Base-by-base conservation (phyloP, 208 protist species). In the Crithidia expoeki region DNA sequence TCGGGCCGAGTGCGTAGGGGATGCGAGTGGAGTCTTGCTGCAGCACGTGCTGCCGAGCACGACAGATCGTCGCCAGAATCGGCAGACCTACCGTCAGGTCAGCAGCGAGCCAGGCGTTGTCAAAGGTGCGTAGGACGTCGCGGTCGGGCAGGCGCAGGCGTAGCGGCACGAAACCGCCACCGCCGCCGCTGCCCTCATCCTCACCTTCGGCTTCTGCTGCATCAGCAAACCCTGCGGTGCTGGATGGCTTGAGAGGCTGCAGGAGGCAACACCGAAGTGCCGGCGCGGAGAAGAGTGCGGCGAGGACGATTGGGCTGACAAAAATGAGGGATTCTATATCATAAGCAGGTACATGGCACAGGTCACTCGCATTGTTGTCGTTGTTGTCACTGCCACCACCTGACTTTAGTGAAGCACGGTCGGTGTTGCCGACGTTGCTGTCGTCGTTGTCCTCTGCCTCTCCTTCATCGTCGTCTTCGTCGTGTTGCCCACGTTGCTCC, bases 291-390 rank as follows among this genome's bases (percentile, higher is more conserved):
- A 64, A 77, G 21, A 90, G 57, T 0, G 88, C 88, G 14, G 86
- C 76, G n/a, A 95, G 79, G 74, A 93, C 75, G 27, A 93, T 47
- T 12, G 77, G 80, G 64, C 91, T 89, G 32, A 94, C 76, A 3
- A 62, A 63, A 23, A 90, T 76, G 21, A 92, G 50, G 11, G 80
- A 79, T n/a, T 64, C 42, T 40, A 85, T 62, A 42, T 90, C 79
- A 51, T 86, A 85, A 16, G 28, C 2, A 0, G 59, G 68, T 32
- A 68, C 62, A 11, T 56, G 64, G 36, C 27, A 69, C 21, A 57
- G 56, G 21, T 44, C 69, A 19, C 38, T 40, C 40, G 23, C 32
- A 19, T 25, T 65, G 40, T 57, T 70, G 19, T 62, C 44, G 38
- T 53, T 32, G 33, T 28, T 58, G 49, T 57, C 34, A 52, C 52